Conservation (phyloP, 2,329 filamentous ascomycete species). For the Fusarium hostae region DNA sequence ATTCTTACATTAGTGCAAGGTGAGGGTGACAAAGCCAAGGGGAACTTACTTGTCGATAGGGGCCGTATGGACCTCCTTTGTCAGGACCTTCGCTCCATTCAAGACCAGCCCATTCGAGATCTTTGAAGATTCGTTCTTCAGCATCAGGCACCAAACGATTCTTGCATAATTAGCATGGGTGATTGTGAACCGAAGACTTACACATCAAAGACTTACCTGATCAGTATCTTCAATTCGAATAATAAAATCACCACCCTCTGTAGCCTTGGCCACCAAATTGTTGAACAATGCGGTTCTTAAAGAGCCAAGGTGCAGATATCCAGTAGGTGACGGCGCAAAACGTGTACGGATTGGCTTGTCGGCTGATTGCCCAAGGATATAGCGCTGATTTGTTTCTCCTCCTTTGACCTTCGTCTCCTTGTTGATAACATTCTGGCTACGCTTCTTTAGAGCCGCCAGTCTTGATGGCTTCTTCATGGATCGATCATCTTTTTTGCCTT, state of each 20-base stretch:
- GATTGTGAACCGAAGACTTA: not conserved
- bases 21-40: not conserved
- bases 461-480: slow-evolving; percentile 26
- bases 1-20: not conserved
- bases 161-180: slow-evolving; percentile 54
- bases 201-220: slow-evolving; percentile 65
- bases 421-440: not conserved
- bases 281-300: slow-evolving; percentile 95
- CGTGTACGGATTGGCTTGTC: slow-evolving; percentile 69
- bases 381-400: slow-evolving; percentile 29
- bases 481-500: not conserved
- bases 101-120: slow-evolving; percentile 88
- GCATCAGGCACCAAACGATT: slow-evolving; percentile 84
- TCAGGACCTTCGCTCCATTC: slow-evolving; percentile 95
- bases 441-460: slow-evolving; percentile 42
- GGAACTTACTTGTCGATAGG: slow-evolving; percentile 80
- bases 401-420: not conserved
- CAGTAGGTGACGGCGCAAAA: slow-evolving; percentile 96
- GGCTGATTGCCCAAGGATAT: slow-evolving; percentile 58
- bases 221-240: slow-evolving; percentile 96
- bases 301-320: slow-evolving; percentile 91
- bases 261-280: slow-evolving; percentile 87
- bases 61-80: slow-evolving; percentile 82
- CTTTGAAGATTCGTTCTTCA: slow-evolving; percentile 79
- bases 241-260: slow-evolving; percentile 84